These are phyloP conservation scores for Pestalotiopsis sp. DNA, from an alignment of 2,329 filamentous ascomycete genomes.

Conservation along the genomic window DNA sequence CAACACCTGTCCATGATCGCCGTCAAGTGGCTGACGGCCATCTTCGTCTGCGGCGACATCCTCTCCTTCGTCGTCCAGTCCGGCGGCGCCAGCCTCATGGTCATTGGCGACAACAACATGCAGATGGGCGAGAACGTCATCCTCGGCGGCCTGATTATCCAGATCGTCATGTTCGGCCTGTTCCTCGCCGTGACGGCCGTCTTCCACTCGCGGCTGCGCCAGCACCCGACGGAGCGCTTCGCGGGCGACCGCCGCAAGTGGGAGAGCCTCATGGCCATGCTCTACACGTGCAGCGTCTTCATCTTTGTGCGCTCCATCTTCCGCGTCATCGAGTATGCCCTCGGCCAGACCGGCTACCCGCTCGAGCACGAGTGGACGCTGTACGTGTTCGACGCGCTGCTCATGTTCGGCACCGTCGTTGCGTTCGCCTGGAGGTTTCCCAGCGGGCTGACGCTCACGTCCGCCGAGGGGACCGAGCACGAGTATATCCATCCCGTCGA, in stretches of 20 bases:
- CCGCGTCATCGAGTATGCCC: slow-evolving; percentile 44
- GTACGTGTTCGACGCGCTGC: slow-evolving; percentile 43
- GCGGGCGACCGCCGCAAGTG: not conserved
- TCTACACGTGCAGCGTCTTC: slow-evolving; percentile 42
- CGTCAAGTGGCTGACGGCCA: slow-evolving; percentile 48
- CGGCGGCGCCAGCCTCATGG: slow-evolving; percentile 42
- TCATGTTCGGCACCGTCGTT: slow-evolving; percentile 40
- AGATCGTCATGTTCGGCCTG: slow-evolving; percentile 59
- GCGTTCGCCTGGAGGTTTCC: slow-evolving; percentile 20
- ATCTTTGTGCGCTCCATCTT: slow-evolving; percentile 48
- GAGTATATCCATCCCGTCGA: no score
- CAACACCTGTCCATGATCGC: slow-evolving; percentile 23
- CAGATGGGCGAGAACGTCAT: slow-evolving; percentile 53
- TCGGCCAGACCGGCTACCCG: slow-evolving; percentile 42
- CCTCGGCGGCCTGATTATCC: slow-evolving; percentile 57
- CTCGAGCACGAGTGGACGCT: slow-evolving; percentile 42
- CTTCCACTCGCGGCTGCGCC: slow-evolving; percentile 43
- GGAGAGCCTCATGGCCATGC: slow-evolving; percentile 33
- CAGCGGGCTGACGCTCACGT: no score
- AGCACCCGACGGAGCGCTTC: not conserved
- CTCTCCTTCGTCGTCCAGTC: slow-evolving; percentile 54
- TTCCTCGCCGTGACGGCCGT: slow-evolving; percentile 52
- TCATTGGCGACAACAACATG: slow-evolving; percentile 17
- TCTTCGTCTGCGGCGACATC: slow-evolving; percentile 59
- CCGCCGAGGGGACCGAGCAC: no score